Conservation (phyloP, 257 asterid species). For the Haberlea rhodopensis region DNA sequence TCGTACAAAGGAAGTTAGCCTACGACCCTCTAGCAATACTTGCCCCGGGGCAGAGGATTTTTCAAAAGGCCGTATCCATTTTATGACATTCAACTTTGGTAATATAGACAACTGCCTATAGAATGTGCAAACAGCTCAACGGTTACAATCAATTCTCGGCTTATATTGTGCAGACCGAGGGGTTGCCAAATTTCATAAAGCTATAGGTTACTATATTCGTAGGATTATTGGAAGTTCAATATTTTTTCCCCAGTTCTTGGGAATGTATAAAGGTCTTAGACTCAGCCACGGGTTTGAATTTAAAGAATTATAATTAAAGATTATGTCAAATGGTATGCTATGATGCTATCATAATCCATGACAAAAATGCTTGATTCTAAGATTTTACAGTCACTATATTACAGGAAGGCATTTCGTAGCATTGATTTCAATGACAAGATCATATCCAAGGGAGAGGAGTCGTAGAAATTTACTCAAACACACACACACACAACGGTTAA, state of each 20-base stretch:
- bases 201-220: slow-evolving; percentile 32
- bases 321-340: neutral
- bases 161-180: too few species aligned
- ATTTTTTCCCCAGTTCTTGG: slow-evolving; percentile 37
- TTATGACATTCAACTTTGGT: slow-evolving; percentile 39
- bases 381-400: neutral
- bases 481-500: too few species aligned
- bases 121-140: slow-evolving; percentile 18
- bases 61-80: slow-evolving; percentile 54
- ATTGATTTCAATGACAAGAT: neutral
- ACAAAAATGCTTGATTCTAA: neutral
- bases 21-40: slow-evolving; percentile 88
- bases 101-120: slow-evolving; percentile 7
- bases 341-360: neutral
- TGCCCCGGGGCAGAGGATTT: slow-evolving; percentile 91
- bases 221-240: slow-evolving; percentile 31
- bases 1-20: slow-evolving; percentile 62
- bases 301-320: neutral
- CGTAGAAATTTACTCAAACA: too few species aligned
- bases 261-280: slow-evolving; percentile 30
- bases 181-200: too few species aligned
- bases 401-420: neutral
- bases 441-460: too few species aligned
- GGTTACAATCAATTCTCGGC: too few species aligned
- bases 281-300: slow-evolving; percentile 17